A percentile compares a stretch with the other conserved stretches of the same genome.
Conservation (phyloP, 148 eudicot genomes). For the Pharnaceum exiguum region DNA sequence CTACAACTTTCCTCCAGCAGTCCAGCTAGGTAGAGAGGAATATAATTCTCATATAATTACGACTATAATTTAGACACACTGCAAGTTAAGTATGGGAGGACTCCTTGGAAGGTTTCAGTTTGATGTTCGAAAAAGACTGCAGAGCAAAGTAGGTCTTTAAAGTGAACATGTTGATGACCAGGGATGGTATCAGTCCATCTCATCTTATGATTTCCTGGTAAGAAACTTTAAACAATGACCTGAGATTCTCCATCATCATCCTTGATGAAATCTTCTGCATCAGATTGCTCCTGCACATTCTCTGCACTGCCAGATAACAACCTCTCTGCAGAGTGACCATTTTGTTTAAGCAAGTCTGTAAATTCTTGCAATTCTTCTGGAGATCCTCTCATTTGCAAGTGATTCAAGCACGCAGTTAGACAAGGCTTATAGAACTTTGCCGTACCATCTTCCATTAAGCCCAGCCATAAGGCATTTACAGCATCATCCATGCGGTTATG, state of each 20-base stretch:
- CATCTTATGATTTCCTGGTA: too few relatives aligned
- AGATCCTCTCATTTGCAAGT: constrained; percentile 11
- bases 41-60: too few relatives aligned
- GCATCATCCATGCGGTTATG: constrained; percentile 22
- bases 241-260: not conserved
- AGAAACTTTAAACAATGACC: not conserved
- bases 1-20: too few relatives aligned
- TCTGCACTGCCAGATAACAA: not conserved
- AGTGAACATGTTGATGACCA: too few relatives aligned
- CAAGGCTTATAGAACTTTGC: not conserved
- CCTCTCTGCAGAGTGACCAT: not conserved
- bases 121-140: too few relatives aligned
- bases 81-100: too few relatives aligned
- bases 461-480: too few relatives aligned
- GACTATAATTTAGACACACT: too few relatives aligned
- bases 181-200: too few relatives aligned
- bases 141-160: too few relatives aligned
- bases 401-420: constrained; percentile 1
- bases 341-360: constrained; percentile 5
- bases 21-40: too few relatives aligned
- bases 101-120: too few relatives aligned
- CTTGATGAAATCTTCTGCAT: not conserved
- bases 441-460: not conserved
- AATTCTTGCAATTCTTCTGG: constrained; percentile 13
- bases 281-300: not conserved